These are phyloP conservation scores for Ustilago loliicola DNA, from an alignment of 1,284 basidiomycete genomes.

Conservation along the genomic window DNA sequence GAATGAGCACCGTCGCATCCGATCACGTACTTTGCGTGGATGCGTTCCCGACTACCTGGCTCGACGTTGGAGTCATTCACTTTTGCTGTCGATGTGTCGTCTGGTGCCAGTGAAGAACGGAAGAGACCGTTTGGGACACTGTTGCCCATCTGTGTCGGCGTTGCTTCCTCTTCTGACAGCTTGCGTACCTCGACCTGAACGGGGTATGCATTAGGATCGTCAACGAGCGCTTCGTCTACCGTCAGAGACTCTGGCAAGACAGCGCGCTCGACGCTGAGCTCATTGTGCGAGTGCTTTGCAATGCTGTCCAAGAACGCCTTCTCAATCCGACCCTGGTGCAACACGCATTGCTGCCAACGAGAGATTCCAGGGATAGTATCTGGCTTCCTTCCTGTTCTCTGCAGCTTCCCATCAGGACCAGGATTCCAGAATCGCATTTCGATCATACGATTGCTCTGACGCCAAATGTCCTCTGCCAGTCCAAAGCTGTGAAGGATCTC, in stretches of 20 bases:
- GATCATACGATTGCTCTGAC: constrained; percentile 47
- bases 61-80: constrained; percentile 2
- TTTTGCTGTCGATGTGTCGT: constrained; percentile 20
- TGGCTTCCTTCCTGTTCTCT: constrained; percentile 30
- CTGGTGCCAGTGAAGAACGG: constrained; percentile 33
- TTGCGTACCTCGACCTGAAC: constrained; percentile 28
- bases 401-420: constrained; percentile 27
- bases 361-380: constrained; percentile 43
- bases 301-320: constrained; percentile 37
- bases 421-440: constrained; percentile 47
- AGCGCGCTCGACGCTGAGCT: constrained; percentile 34
- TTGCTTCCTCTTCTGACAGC: constrained; percentile 34
- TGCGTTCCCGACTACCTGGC: constrained; percentile 26
- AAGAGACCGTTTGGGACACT: constrained; percentile 38
- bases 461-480: constrained; percentile 32
- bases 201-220: constrained; percentile 26
- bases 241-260: constrained; percentile 29
- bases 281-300: constrained; percentile 20
- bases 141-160: constrained; percentile 39
- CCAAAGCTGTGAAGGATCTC: constrained; percentile 46
- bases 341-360: constrained; percentile 43
- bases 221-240: constrained; percentile 22
- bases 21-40: constrained; percentile 48
- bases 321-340: constrained; percentile 48
- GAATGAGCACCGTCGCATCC: constrained; percentile 50